phyloP scores from a whole-genome alignment of 371 early-diverging fungal genomes.

The Mortierella sp. region DNA sequence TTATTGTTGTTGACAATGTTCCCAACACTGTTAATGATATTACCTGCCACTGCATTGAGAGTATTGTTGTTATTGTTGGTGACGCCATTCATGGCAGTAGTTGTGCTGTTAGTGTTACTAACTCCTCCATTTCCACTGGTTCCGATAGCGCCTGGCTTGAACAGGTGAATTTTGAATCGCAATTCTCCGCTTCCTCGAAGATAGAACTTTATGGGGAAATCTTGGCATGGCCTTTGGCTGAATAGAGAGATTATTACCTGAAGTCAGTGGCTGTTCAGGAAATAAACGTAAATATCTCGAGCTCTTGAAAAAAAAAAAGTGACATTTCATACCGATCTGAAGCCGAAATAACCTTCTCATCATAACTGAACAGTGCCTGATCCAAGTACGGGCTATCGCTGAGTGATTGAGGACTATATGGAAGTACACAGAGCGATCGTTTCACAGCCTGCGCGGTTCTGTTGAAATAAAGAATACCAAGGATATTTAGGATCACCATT shows the following conservation, averaged over 20 bases:
- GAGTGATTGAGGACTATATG: conserved; percentile 68
- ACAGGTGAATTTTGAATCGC: conserved; percentile 66
- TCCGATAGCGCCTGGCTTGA: conserved; percentile 36
- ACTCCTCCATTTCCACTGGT: conserved; percentile 7
- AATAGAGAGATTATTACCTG: neutral
- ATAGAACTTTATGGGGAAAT: conserved; percentile 70
- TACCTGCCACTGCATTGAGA: conserved; percentile 4
- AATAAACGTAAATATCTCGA: too few relatives aligned
- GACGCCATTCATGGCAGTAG: neutral
- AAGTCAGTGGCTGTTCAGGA: neutral
- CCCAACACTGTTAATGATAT: conserved; percentile 10
- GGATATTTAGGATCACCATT: neutral
- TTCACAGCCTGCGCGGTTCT: conserved; percentile 65
- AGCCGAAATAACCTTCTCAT: conserved; percentile 68
- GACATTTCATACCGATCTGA: conserved; percentile 64
- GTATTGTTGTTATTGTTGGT: conserved; percentile 10
- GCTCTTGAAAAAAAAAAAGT: too few relatives aligned
- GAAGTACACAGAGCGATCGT: conserved; percentile 64
- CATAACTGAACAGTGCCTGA: conserved; percentile 68
- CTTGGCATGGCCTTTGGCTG: conserved; percentile 61
- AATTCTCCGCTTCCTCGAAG: conserved; percentile 62
- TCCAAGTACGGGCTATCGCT: conserved; percentile 72
- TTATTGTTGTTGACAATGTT: conserved; percentile 1
- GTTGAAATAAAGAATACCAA: neutral
- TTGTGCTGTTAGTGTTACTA: conserved; percentile 1